Evolutionary conservation across 225 moss, liverwort and hornwort species (phyloP), one percentile per base, ranked within the genome.

Genomic region (Marchantia paleacea): DNA sequence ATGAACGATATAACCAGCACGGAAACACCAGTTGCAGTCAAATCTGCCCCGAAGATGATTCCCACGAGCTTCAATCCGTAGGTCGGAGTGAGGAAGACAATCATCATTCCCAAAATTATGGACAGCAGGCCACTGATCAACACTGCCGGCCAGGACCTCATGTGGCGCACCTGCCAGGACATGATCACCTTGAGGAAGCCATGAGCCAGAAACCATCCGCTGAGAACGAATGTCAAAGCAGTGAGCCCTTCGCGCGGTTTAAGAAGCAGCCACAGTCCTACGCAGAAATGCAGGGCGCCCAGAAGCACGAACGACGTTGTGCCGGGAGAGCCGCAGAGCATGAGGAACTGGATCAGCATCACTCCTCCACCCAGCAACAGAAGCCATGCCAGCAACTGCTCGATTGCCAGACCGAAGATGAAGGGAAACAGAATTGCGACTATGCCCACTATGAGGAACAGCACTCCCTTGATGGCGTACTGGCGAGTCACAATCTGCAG

Each of bases 321-420:
- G 28, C 95, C 97, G 0, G 92, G 93, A 12, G 90, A 83, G 0
- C 92, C 95, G 79, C 93, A 95, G 26, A 91, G 86, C 18, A 97
- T 77, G 62, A 91, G 57, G 82, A 90, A 93, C 10, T 97, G 94
- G 39, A 97, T 79, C 14, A 97, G 93, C 12, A 92, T 95, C n/a
- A 95, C 66, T 0, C 87, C 97, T 68, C 97, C 97, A 0, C 93
- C 93, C 13, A 86, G 82, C 14, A 95, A 87, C 54, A 97, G 63
- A 75, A 95, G 78, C 97, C 97, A 97, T 7, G 88, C 97, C 64
- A 97, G 60, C 80, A 97, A 26, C 65, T 95, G 93, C 79, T 97
- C 97, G 14, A 97, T 57, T 2, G 97, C 91, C 67, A 92, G 51
- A 19, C 85, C 88, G 81, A 97, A 95, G 16, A 97, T 50, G 10